Base-by-base conservation (phyloP, 768 basidiomycete genomes). In the Plicaturopsis crispa region DNA sequence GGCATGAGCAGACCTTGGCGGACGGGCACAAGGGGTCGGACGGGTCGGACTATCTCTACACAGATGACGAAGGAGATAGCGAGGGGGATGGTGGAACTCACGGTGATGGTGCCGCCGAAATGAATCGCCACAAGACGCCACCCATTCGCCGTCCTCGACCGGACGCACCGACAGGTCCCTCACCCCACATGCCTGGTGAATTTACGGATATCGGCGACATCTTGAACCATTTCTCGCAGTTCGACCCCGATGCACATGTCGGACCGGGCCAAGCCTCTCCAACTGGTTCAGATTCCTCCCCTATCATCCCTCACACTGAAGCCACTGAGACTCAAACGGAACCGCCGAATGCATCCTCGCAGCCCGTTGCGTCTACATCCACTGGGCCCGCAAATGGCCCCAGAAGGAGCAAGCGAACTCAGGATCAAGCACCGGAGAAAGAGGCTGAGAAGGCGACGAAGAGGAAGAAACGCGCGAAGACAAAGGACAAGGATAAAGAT, bases 161-260 rank as follows among this genome's bases (percentile, higher is more conserved):
- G 19, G 53, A 59, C 49, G 66, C 63, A 35, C 19, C 53, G 20
- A 42, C 36, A 32, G 38, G 31, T 16, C 44, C 35, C 16, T 65
- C 76, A 21, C 65, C 74, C 17, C 57, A 69, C 33, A 70, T 73
- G 28, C 66, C 70, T 13, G 68, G 68, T 20, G 80, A 76, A 50
- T 84, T 80, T 54, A 67, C 73, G 31, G 84, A 87, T 49, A 75
- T 88, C 42, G 78, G 71, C 52, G 85, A 87, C 50, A 86, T 87
- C 39, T 59, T 88, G 40, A 80, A 72, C 51, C 84, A 86, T 48
- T 71, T 85, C 24, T 77, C 79, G 18, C 78, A 80, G 43, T 82
- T 88, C 41, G 83, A 79, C 44, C 65, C 73, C 16, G 70, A 72
- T 39, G 56, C 72, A 4, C 65, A 67, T 62, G 65, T 53, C 7